Percentiles rank a stretch among this genome's conserved stretches.
Conservation (phyloP, 345 rosid species). For the Eucalyptus rudis region DNA sequence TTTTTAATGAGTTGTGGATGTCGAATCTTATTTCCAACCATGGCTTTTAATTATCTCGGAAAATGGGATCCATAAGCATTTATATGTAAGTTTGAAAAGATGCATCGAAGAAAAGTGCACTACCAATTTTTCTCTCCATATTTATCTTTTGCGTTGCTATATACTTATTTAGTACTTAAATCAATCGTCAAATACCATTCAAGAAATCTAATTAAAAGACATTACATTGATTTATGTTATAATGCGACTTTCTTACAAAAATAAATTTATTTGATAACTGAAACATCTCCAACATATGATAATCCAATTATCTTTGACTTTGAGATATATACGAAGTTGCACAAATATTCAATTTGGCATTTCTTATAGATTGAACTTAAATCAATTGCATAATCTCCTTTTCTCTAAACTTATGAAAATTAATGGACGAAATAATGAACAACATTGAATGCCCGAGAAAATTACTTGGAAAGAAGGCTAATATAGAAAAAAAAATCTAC, state of each 20-base stretch:
- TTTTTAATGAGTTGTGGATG: background rate
- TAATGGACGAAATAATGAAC: background rate
- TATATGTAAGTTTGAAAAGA: background rate
- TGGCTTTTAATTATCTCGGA: background rate
- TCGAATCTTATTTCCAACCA: background rate
- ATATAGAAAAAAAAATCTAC: background rate
- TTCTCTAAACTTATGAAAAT: background rate
- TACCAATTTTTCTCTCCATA: background rate
- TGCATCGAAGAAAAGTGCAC: background rate
- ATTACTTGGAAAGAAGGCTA: background rate
- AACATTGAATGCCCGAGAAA: background rate
- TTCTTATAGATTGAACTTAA: background rate
- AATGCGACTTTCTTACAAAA: background rate
- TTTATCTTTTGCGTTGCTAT: background rate
- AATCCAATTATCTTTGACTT: background rate
- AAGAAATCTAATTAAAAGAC: background rate
- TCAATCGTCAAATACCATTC: background rate
- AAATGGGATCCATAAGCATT: background rate
- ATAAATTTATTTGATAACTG: background rate
- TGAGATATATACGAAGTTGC: background rate
- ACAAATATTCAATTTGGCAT: background rate
- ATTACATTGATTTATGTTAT: background rate
- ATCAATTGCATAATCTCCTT: background rate
- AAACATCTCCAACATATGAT: background rate
- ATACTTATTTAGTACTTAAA: background rate